A percentile compares a stretch with the other conserved stretches of the same genome.
These are phyloP conservation scores for Lactarius psammicola DNA, from an alignment of 768 basidiomycete species.

Conservation along the genomic window DNA sequence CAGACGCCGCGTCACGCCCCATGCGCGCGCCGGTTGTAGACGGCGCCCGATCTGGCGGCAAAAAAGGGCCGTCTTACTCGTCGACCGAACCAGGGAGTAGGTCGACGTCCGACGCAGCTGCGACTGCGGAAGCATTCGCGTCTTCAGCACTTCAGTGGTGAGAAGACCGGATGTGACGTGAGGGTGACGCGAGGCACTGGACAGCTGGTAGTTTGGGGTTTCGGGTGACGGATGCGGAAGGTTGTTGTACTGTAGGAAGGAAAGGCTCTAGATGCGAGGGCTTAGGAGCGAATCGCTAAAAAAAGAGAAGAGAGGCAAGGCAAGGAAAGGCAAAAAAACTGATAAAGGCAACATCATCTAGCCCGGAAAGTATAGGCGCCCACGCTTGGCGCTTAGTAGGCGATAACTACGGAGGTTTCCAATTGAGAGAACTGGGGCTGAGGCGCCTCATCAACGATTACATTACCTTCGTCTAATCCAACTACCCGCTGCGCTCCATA, in stretches of 20 bases:
- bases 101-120: not conserved
- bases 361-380: no score
- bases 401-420: no score
- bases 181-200: slow-evolving; percentile 23
- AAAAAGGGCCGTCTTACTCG: slow-evolving; percentile 35
- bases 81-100: slow-evolving; percentile 16
- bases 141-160: not conserved
- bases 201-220: slow-evolving; percentile 37
- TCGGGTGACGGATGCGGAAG: not conserved
- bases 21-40: not conserved
- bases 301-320: not conserved
- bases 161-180: slow-evolving; percentile 28
- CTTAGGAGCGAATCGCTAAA: slow-evolving; percentile 45
- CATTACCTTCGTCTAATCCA: no score
- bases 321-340: no score
- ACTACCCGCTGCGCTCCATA: no score
- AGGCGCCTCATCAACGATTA: no score
- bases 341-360: not conserved
- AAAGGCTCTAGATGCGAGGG: slow-evolving; percentile 30
- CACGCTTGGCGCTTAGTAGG: no score
- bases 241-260: not conserved
- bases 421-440: no score
- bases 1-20: slow-evolving; percentile 32
- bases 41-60: slow-evolving; percentile 30
- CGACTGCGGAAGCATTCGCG: not conserved